Percentiles rank a stretch among this genome's conserved stretches.
Evolutionary conservation across 257 asterid genomes (phyloP).

Genomic region (Solanum commersonii): DNA sequence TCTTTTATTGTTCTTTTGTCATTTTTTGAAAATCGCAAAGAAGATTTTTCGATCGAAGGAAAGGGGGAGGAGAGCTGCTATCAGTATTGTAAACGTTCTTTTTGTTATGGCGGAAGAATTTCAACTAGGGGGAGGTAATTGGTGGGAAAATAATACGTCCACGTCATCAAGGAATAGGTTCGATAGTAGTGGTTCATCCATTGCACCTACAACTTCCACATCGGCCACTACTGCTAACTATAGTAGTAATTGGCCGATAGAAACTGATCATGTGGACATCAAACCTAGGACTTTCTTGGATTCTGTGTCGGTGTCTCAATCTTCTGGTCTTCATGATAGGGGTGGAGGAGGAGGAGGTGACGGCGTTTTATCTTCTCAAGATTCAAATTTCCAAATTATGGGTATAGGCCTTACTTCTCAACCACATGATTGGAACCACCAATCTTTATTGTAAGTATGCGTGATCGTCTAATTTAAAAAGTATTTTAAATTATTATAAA

Average conservation of each 20-base stretch:
- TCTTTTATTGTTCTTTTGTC: not conserved
- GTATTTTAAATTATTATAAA: not conserved
- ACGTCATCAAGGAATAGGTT: constrained; percentile 29
- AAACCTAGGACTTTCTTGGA: constrained; percentile 43
- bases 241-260: constrained; percentile 50
- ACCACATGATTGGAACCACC: constrained; percentile 54
- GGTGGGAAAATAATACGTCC: constrained; percentile 50
- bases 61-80: too few species aligned
- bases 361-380: constrained; percentile 4
- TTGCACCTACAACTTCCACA: constrained; percentile 10
- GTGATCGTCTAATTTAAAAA: not conserved
- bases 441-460: not conserved
- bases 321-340: not conserved
- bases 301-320: constrained; percentile 17
- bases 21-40: not conserved
- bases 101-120: constrained; percentile 55
- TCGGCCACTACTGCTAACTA: constrained; percentile 26
- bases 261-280: constrained; percentile 18
- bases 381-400: constrained; percentile 56
- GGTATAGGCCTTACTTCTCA: constrained; percentile 69
- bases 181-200: constrained; percentile 4
- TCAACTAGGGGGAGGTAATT: constrained; percentile 62
- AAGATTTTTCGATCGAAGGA: not conserved
- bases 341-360: not conserved
- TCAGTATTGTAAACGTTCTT: not conserved